Percentiles rank a stretch among this genome's conserved stretches.
Conservation (phyloP, 345 rosid genomes). For the Geranium rotundifolium region DNA sequence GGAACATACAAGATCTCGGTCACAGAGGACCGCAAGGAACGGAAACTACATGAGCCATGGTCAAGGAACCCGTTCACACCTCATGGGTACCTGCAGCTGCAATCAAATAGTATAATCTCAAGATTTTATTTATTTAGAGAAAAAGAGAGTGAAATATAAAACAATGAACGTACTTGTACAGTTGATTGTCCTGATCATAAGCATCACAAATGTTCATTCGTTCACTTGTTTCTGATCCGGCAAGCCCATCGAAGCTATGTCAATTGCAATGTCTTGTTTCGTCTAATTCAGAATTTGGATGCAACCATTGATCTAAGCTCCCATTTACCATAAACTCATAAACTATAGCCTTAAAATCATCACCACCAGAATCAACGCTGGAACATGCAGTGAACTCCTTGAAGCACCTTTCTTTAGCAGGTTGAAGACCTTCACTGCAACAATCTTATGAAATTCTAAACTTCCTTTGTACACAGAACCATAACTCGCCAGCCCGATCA, state of each 20-base stretch:
- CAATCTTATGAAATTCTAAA: conserved; percentile 4
- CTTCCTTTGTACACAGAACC: conserved; percentile 21
- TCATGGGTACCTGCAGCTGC: no score
- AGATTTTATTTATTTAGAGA: no score
- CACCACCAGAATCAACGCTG: conserved; percentile 18
- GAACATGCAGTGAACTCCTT: conserved; percentile 31
- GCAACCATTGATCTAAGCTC: conserved; percentile 12
- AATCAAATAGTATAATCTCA: no score
- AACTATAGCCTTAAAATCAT: conserved; percentile 18
- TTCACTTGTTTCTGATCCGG: no score
- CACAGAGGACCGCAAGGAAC: conserved; percentile 61
- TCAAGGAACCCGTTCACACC: no score
- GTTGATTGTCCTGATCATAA: no score
- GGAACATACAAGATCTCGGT: conserved; percentile 56
- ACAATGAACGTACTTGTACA: no score
- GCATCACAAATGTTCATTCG: no score
- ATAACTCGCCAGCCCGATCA: conserved; percentile 19
- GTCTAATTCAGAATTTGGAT: background rate
- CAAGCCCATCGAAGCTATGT: conserved; percentile 10
- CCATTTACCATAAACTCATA: conserved; percentile 17
- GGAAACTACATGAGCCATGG: no score
- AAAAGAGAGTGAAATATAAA: no score
- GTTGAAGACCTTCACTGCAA: conserved; percentile 33
- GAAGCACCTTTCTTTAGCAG: conserved; percentile 24
- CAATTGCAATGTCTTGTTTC: conserved; percentile 1